phyloP scores from a whole-genome alignment of 352 stramenopile species.

The Peronospora belbahrii region DNA sequence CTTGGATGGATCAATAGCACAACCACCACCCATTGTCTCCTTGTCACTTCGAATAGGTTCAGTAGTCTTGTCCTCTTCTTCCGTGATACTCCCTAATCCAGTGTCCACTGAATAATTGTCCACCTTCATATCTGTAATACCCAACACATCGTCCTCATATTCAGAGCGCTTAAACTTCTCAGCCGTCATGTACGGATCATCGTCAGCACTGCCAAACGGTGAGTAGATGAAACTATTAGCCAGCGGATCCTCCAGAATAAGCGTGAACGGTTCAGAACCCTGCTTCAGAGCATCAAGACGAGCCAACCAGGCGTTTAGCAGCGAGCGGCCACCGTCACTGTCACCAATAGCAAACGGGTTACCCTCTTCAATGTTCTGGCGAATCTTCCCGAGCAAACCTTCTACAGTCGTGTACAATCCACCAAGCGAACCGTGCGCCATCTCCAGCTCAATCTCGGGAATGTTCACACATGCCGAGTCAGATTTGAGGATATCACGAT shows the following conservation, averaged over 20 bases:
- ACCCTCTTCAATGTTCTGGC: conserved; percentile 59
- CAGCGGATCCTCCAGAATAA: conserved; percentile 86
- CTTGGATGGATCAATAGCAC: conserved; percentile 40
- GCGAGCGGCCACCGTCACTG: conserved; percentile 52
- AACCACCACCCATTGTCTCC: conserved; percentile 49
- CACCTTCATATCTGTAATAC: conserved; percentile 90
- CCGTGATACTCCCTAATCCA: conserved; percentile 25
- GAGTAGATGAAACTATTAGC: conserved; percentile 89
- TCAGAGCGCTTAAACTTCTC: conserved; percentile 83
- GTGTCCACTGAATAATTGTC: conserved; percentile 58
- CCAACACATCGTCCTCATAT: conserved; percentile 90
- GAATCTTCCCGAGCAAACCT: conserved; percentile 83
- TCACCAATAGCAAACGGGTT: conserved; percentile 85
- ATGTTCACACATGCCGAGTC: conserved; percentile 83
- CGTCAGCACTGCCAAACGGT: conserved; percentile 36
- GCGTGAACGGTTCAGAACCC: conserved; percentile 74
- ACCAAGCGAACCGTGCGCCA: conserved; percentile 82
- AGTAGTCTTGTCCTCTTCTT: conserved; percentile 27
- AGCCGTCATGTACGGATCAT: conserved; percentile 58
- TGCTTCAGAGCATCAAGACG: conserved; percentile 48
- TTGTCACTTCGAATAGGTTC: conserved; percentile 50
- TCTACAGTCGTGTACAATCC: conserved; percentile 92
- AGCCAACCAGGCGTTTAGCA: conserved; percentile 44
- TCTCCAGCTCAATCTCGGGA: conserved; percentile 88
- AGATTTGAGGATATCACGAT: conserved; percentile 89